Percentiles rank a stretch among this genome's conserved stretches.
Evolutionary conservation across 805 yeast species (phyloP).

Genomic region (Ogataea allantospora): DNA sequence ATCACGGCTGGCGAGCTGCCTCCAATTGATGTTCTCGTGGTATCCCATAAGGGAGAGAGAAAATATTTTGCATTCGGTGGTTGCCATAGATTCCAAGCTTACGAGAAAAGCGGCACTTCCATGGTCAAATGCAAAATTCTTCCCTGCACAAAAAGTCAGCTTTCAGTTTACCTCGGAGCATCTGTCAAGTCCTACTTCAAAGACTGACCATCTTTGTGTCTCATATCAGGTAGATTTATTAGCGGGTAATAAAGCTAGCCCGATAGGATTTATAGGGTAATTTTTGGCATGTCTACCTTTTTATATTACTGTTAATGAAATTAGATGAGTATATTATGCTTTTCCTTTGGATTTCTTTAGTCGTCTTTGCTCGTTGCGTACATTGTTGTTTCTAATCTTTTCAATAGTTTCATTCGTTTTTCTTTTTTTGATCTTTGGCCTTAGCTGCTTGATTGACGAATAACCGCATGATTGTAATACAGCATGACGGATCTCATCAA

Average conservation of each 20-base stretch:
- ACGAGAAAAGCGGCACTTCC: constrained; percentile 51
- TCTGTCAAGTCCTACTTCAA: constrained; percentile 54
- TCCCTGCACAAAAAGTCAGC: constrained; percentile 71
- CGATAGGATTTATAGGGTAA: too few relatives aligned
- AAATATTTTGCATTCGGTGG: constrained; percentile 87
- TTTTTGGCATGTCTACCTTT: too few relatives aligned
- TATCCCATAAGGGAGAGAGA: constrained; percentile 58
- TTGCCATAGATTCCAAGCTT: constrained; percentile 87
- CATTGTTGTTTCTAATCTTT: constrained; percentile 12
- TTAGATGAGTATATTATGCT: too few relatives aligned
- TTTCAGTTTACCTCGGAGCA: constrained; percentile 68
- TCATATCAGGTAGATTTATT: too few relatives aligned
- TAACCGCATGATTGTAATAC: constrained; percentile 55
- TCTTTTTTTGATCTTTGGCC: constrained; percentile 14
- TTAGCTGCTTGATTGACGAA: constrained; percentile 8
- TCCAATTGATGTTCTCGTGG: constrained; percentile 74
- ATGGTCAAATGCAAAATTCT: constrained; percentile 68
- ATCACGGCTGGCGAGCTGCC: constrained; percentile 67
- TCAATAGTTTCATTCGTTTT: constrained; percentile 15
- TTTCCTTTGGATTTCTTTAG: neutral
- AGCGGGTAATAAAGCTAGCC: too few relatives aligned
- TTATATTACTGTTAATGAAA: too few relatives aligned
- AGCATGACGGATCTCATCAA: constrained; percentile 48
- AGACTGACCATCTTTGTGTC: constrained; percentile 10
- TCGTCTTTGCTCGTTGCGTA: neutral